A percentile compares a stretch with the other conserved stretches of the same genome.
Conservation (phyloP, 2,329 filamentous ascomycete species). For the Trichophyton schoenleinii region DNA sequence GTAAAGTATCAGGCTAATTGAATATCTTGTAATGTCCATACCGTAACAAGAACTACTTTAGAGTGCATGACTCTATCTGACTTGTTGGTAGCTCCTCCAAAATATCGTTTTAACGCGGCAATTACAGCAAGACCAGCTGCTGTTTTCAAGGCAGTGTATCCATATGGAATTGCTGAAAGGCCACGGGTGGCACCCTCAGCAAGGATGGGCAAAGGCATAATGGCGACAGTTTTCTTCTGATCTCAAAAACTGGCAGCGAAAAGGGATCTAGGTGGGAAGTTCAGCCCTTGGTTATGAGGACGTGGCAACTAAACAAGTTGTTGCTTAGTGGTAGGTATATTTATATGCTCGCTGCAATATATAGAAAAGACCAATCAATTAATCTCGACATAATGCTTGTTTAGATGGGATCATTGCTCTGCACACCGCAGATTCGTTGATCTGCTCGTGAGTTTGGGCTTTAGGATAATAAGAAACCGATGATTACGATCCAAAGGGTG, state of each 20-base stretch:
- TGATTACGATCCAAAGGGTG: not conserved
- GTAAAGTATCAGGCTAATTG: not conserved
- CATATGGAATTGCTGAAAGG: constrained; percentile 41
- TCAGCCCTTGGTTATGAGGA: too few relatives aligned
- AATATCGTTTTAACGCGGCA: constrained; percentile 58
- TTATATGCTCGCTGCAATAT: not conserved
- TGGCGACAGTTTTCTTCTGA: constrained; percentile 10
- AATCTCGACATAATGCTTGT: too few relatives aligned
- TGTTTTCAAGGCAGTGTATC: constrained; percentile 41
- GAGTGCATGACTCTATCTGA: constrained; percentile 81
- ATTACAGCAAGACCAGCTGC: constrained; percentile 41
- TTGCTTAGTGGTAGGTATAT: too few relatives aligned
- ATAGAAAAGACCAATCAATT: not conserved
- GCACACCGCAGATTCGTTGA: too few relatives aligned
- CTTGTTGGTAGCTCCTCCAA: constrained; percentile 58
- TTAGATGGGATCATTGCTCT: too few relatives aligned
- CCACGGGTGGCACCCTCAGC: constrained; percentile 44
- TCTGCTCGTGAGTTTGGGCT: too few relatives aligned
- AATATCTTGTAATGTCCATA: constrained; percentile 24
- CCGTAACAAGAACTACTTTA: constrained; percentile 86
- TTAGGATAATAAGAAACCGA: not conserved
- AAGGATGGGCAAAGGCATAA: constrained; percentile 52
- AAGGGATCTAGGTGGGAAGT: not conserved
- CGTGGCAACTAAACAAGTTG: too few relatives aligned
- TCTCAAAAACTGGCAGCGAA: not conserved